Percentiles rank a stretch among this genome's conserved stretches.
Evolutionary conservation across 495 filamentous ascomycete species (phyloP).

Genomic region (Penicillium silybi): DNA sequence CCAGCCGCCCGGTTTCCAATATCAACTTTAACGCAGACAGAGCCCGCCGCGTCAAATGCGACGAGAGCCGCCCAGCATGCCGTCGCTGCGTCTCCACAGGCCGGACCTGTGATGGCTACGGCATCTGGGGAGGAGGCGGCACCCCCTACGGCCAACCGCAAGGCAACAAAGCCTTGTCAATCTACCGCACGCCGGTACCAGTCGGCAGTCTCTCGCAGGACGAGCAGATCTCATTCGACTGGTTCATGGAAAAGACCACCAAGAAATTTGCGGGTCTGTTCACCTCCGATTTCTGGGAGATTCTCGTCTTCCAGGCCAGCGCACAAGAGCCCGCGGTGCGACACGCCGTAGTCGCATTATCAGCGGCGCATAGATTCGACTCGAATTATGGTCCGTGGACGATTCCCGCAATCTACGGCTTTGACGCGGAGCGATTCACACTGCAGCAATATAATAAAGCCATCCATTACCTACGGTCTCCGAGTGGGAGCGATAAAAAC

Average conservation of each 20-base stretch:
- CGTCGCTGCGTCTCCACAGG: constrained; percentile 51
- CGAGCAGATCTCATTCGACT: constrained; percentile 56
- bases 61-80: constrained; percentile 53
- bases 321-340: constrained; percentile 58
- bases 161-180: constrained; percentile 14
- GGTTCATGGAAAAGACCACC: constrained; percentile 54
- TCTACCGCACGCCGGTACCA: constrained; percentile 18
- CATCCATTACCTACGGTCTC: constrained; percentile 8
- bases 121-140: constrained; percentile 47
- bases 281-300: constrained; percentile 58
- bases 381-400: neutral
- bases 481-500: neutral
- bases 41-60: constrained; percentile 53
- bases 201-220: constrained; percentile 22
- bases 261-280: constrained; percentile 61
- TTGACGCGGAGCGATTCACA: constrained; percentile 14
- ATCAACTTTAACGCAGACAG: constrained; percentile 6
- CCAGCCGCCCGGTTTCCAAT: neutral
- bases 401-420: neutral
- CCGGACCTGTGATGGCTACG: constrained; percentile 56
- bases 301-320: constrained; percentile 53
- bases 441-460: constrained; percentile 26
- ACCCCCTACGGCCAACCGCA: constrained; percentile 24
- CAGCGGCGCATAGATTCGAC: constrained; percentile 53
- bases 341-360: constrained; percentile 62